Conservation (phyloP, 2,329 filamentous ascomycete genomes). For the Lizonia empirigonia region DNA sequence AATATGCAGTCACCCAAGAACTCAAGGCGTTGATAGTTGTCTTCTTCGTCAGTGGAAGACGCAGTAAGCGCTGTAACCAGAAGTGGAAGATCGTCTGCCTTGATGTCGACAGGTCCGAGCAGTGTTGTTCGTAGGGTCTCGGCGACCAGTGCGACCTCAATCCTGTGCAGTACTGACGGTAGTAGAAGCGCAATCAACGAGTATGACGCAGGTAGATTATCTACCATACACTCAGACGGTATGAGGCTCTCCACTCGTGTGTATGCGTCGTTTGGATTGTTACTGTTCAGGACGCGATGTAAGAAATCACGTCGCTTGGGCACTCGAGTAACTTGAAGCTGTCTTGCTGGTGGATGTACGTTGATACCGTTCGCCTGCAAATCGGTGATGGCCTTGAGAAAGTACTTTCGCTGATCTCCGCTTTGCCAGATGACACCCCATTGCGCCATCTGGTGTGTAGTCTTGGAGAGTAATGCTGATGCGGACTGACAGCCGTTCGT, state of each 20-base stretch:
- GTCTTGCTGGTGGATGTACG: background rate
- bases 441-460: conserved; percentile 2
- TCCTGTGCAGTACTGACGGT: conserved; percentile 72
- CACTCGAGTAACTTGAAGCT: conserved; percentile 46
- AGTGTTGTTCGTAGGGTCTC: conserved; percentile 62
- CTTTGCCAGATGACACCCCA: conserved; percentile 35
- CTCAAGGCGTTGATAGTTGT: conserved; percentile 83
- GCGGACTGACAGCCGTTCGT: conserved; percentile 21
- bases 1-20: conserved; percentile 85
- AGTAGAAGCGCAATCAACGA: conserved; percentile 65
- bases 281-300: conserved; percentile 45
- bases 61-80: conserved; percentile 74
- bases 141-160: conserved; percentile 70
- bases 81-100: conserved; percentile 54
- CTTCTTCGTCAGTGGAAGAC: conserved; percentile 62
- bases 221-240: conserved; percentile 54
- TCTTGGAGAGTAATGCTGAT: conserved; percentile 17
- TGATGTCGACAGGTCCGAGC: conserved; percentile 60
- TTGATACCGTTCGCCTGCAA: background rate
- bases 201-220: conserved; percentile 54
- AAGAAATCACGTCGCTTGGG: conserved; percentile 66
- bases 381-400: conserved; percentile 10
- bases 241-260: conserved; percentile 58
- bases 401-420: conserved; percentile 33
- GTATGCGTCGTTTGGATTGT: conserved; percentile 33